Conservation (phyloP, 495 filamentous ascomycete genomes). For the Penicillium longicatenatum region DNA sequence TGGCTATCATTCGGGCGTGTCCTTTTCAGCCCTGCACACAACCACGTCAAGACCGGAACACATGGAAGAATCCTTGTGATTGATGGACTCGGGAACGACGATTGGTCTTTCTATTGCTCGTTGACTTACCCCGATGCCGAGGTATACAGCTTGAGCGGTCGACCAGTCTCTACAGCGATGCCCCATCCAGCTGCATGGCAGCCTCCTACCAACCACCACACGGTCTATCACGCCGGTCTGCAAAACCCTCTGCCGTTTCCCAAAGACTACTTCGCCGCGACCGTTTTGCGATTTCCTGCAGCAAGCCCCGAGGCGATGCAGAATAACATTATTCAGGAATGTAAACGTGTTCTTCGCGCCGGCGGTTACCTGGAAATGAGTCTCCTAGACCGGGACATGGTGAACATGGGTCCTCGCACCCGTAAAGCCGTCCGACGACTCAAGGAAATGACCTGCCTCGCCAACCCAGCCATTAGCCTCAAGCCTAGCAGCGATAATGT, state of each 20-base stretch:
- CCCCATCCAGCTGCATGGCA: constrained; percentile 49
- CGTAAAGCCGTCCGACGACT: constrained; percentile 74
- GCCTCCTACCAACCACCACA: constrained; percentile 81
- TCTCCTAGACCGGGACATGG: constrained; percentile 81
- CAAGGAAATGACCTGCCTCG: constrained; percentile 72
- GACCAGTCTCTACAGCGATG: constrained; percentile 33
- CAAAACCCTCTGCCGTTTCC: constrained; percentile 81
- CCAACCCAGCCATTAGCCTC: constrained; percentile 63
- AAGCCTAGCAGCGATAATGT: constrained; percentile 78
- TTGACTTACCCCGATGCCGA: constrained; percentile 84
- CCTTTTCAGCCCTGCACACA: constrained; percentile 88
- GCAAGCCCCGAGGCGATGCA: constrained; percentile 74
- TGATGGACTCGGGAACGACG: constrained; percentile 87
- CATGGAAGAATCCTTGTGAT: constrained; percentile 76
- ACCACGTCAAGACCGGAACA: constrained; percentile 65
- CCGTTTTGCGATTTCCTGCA: constrained; percentile 86
- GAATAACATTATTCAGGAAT: constrained; percentile 79
- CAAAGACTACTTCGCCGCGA: constrained; percentile 77
- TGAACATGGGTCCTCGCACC: constrained; percentile 80
- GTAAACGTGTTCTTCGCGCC: constrained; percentile 85
- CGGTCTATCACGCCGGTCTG: constrained; percentile 71
- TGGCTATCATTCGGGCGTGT: constrained; percentile 97
- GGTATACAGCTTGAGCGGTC: constrained; percentile 69
- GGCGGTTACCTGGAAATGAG: constrained; percentile 89
- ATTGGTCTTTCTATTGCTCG: constrained; percentile 98